phyloP scores from a whole-genome alignment of 306 rosid species.

The Citrullus colocynthis region DNA sequence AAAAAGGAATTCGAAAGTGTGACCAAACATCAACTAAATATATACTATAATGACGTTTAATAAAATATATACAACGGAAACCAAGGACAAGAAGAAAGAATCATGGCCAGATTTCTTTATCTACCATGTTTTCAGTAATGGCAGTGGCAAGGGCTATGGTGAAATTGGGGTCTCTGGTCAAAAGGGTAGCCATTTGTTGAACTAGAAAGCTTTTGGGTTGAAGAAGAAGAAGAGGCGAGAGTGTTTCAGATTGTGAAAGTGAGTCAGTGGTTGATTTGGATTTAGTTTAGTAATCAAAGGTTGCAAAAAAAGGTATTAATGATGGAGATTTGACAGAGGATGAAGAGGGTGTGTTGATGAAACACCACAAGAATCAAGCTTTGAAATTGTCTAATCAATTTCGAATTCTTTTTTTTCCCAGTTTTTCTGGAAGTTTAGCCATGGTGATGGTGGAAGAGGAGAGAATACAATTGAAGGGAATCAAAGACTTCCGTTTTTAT shows the following conservation, averaged over 20 bases:
- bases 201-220: constrained; percentile 21
- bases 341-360: not conserved
- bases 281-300: constrained; percentile 24
- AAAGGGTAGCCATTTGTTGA: constrained; percentile 65
- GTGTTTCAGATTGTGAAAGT: not conserved
- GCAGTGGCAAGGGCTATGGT: constrained; percentile 44
- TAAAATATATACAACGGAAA: too few relatives aligned
- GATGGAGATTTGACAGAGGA: not conserved
- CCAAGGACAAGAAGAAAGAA: too few relatives aligned
- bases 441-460: too few relatives aligned
- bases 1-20: too few relatives aligned
- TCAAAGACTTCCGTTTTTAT: too few relatives aligned
- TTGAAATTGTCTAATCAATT: too few relatives aligned
- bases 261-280: not conserved
- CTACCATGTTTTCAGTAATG: constrained; percentile 8
- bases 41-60: too few relatives aligned
- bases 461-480: too few relatives aligned
- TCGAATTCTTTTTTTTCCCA: too few relatives aligned
- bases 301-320: constrained; percentile 14
- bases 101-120: not conserved
- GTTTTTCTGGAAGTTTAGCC: too few relatives aligned
- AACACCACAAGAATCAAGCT: not conserved
- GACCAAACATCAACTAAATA: too few relatives aligned
- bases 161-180: constrained; percentile 52
- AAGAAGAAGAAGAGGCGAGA: not conserved